phyloP scores from a whole-genome alignment of 768 basidiomycete species.

The Hericium rajendrae region DNA sequence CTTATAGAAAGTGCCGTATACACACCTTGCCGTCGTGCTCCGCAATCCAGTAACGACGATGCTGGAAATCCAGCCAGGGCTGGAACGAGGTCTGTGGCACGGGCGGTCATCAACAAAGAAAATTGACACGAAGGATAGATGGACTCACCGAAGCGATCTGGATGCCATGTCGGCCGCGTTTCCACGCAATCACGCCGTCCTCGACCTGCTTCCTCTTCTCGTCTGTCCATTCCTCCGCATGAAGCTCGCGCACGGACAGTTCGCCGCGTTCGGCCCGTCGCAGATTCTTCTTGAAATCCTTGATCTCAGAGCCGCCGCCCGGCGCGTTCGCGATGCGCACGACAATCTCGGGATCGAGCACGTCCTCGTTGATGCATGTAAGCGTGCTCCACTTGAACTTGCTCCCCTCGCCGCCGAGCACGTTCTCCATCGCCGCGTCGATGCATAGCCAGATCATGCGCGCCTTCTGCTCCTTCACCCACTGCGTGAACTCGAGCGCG shows the following conservation, averaged over 20 bases:
- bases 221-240: conserved; percentile 29
- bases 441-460: conserved; percentile 55
- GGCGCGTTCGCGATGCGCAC: conserved; percentile 33
- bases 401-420: conserved; percentile 29
- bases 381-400: conserved; percentile 49
- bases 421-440: conserved; percentile 38
- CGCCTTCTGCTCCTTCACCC: conserved; percentile 33
- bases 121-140: not conserved
- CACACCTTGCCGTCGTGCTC: conserved; percentile 18
- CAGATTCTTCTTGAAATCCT: conserved; percentile 54
- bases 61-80: conserved; percentile 46
- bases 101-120: not conserved
- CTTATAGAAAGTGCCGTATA: too few relatives aligned
- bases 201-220: conserved; percentile 39
- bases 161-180: conserved; percentile 38
- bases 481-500: conserved; percentile 30
- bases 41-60: conserved; percentile 51
- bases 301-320: conserved; percentile 27
- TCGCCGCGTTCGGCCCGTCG: conserved; percentile 45
- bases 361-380: conserved; percentile 54
- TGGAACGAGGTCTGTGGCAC: conserved; percentile 30
- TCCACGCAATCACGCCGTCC: conserved; percentile 48
- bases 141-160: conserved; percentile 32
- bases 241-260: conserved; percentile 40
- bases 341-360: conserved; percentile 30